Percentiles rank a stretch among this genome's conserved stretches.
phyloP scores from a whole-genome alignment of 169 alveolate species.

The Cryptosporidium xiaoi region DNA sequence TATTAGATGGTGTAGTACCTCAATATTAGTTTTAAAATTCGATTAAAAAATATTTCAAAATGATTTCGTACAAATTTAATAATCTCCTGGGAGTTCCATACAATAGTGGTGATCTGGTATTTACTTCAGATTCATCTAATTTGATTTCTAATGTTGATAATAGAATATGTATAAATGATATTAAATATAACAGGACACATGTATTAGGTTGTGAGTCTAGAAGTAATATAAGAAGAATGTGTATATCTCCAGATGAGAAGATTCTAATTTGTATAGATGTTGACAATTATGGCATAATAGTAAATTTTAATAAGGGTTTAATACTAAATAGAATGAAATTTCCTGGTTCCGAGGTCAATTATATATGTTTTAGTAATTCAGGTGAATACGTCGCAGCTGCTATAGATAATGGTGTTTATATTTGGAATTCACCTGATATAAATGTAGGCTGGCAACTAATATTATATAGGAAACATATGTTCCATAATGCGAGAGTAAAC shows the following conservation, averaged over 20 bases:
- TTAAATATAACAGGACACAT: constrained; percentile 80
- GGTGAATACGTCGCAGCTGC: constrained; percentile 75
- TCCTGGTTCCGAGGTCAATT: constrained; percentile 37
- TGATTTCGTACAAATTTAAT: constrained; percentile 45
- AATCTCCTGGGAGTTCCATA: constrained; percentile 60
- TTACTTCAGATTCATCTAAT: constrained; percentile 35
- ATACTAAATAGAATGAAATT: constrained; percentile 78
- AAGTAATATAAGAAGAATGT: constrained; percentile 78
- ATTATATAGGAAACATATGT: constrained; percentile 81
- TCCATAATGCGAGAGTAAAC: constrained; percentile 82
- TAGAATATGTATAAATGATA: constrained; percentile 84
- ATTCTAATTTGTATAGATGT: constrained; percentile 82
- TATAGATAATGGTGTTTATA: constrained; percentile 52
- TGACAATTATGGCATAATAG: constrained; percentile 74
- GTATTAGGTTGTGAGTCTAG: constrained; percentile 83
- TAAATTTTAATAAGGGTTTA: constrained; percentile 79
- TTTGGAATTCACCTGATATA: constrained; percentile 74
- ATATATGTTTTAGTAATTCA: constrained; percentile 26
- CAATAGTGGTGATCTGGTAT: constrained; percentile 59
- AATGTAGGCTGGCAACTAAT: constrained; percentile 72
- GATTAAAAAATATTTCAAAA: constrained; percentile 1
- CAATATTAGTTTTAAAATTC: not conserved
- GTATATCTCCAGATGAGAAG: constrained; percentile 83
- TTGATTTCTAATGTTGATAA: constrained; percentile 86
- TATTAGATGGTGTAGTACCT: too few relatives aligned